A percentile compares a stretch with the other conserved stretches of the same genome.
Conservation (phyloP, 75 land plant genomes). For the Sequoia sempervirens region DNA sequence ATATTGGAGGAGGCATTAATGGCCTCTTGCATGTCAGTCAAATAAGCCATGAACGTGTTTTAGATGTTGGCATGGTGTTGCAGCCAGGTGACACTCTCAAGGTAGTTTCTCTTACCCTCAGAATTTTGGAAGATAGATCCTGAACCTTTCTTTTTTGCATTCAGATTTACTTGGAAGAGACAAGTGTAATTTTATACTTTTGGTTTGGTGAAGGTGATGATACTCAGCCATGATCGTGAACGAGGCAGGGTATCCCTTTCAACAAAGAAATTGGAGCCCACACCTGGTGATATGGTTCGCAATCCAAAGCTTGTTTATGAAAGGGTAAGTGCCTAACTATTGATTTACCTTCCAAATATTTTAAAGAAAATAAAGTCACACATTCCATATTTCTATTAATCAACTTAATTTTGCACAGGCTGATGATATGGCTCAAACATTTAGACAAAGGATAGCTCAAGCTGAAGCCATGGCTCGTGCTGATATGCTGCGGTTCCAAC, state of each 20-base stretch:
- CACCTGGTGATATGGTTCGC: slow-evolving; percentile 99
- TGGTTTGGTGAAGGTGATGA: slow-evolving; percentile 71
- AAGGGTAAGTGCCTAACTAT: slow-evolving; percentile 40
- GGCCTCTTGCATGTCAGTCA: slow-evolving; percentile 98
- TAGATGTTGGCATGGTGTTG: slow-evolving; percentile 82
- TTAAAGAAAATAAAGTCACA: background rate
- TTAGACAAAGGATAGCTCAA: slow-evolving; percentile 97
- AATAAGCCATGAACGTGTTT: slow-evolving; percentile 94
- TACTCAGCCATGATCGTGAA: slow-evolving; percentile 93
- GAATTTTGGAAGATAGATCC: background rate
- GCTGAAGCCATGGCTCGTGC: slow-evolving; percentile 99
- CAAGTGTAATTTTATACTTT: background rate
- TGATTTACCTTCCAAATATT: background rate
- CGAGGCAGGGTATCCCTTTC: slow-evolving; percentile 95
- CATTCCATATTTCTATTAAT: background rate
- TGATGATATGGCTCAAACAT: slow-evolving; percentile 98
- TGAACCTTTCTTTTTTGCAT: background rate
- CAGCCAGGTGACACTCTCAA: slow-evolving; percentile 94
- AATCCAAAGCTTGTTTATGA: slow-evolving; percentile 96
- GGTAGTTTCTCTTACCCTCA: slow-evolving; percentile 31
- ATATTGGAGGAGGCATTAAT: slow-evolving; percentile 92
- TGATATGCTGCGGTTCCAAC: slow-evolving; percentile 88
- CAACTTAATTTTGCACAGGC: slow-evolving; percentile 41
- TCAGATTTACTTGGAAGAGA: background rate
- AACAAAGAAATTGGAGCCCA: slow-evolving; percentile 98